phyloP scores from a whole-genome alignment of 768 basidiomycete genomes.

The Boletus tomentosulus region DNA sequence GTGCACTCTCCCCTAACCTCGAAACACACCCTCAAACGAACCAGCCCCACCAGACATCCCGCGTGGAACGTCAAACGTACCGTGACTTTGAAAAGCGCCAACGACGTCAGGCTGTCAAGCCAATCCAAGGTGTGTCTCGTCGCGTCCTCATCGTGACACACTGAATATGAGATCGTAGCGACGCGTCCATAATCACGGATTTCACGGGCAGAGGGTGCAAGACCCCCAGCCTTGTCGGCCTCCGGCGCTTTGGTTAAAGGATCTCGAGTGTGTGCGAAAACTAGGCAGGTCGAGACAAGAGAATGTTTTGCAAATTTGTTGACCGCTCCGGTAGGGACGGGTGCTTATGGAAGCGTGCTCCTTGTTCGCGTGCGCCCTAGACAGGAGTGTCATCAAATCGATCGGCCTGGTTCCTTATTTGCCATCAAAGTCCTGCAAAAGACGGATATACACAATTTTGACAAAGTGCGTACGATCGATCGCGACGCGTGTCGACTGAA shows the following conservation, averaged over 20 bases:
- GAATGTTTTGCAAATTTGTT: background rate
- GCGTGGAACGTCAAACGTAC: background rate
- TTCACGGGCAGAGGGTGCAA: slow-evolving; percentile 9
- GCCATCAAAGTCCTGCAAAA: slow-evolving; percentile 46
- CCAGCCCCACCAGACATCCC: background rate
- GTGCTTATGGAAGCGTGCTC: slow-evolving; percentile 40
- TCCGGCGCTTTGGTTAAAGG: slow-evolving; percentile 31
- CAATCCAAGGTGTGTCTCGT: slow-evolving; percentile 2
- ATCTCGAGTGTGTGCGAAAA: slow-evolving; percentile 40
- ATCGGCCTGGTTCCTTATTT: slow-evolving; percentile 36
- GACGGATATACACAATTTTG: slow-evolving; percentile 30
- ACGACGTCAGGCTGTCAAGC: background rate
- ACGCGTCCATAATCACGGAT: slow-evolving; percentile 8
- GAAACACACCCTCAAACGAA: slow-evolving; percentile 5
- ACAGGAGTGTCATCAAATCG: slow-evolving; percentile 28
- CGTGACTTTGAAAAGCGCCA: background rate
- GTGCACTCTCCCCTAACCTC: slow-evolving; percentile 4
- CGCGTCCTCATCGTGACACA: background rate
- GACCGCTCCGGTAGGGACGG: slow-evolving; percentile 33
- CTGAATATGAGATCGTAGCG: slow-evolving; percentile 11
- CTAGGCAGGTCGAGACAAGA: slow-evolving; percentile 31
- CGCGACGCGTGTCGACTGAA: background rate
- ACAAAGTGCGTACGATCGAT: slow-evolving; percentile 22
- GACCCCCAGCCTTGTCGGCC: slow-evolving; percentile 36
- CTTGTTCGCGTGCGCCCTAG: slow-evolving; percentile 36